Evolutionary conservation across 2,329 filamentous ascomycete genomes (phyloP), one percentile per base, ranked within the genome.

Genomic region (Epichloe festucae): DNA sequence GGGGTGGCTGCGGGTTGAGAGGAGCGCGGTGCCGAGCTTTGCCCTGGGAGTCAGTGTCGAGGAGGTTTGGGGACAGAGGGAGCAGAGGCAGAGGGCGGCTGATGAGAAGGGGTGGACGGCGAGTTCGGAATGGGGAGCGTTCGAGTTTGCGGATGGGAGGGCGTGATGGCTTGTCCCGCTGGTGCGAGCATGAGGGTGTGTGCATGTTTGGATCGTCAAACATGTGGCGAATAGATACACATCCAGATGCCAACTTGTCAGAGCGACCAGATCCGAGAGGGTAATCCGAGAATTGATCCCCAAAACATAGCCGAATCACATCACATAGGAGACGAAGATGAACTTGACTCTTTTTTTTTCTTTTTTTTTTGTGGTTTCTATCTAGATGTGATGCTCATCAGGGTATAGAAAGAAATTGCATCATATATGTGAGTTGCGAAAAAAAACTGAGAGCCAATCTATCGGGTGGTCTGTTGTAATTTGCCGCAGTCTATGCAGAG

Each of bases 1-100:
- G 54, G 78, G 78, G 10, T 81, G 78, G 78, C 58, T 80, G 51
- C 67, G 70, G 11, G 70, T 80, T 5, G 71, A 76, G 48, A 64
- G 72, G 21, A 68, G 69, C 40, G 62, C 66, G 35, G 65, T 73
- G 0, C 56, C 59, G 19, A 65, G 65, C 1, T 77, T 75, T 53
- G 59, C 63, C 1, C 52, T 58, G 4, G 68, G 66, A 0, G 62
- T 65, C 41, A 73, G 70, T 44, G 66, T 67, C 2, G 69, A 72
- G 50, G 73, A 77, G 55, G 76, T 73, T 1, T 56, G 76, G 52
- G 57, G 56, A 21, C 68, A 70, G 52, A 67, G 73, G 41, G 61
- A 62, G 8, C 60, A 56, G 53, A 65, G 73, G 35, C 65, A 72
- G 53, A 60, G 60, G 19, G 68, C 62, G 10, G 72, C 74, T 2